Conservation (phyloP, 768 basidiomycete species). For the Hebeloma cylindrosporum region DNA sequence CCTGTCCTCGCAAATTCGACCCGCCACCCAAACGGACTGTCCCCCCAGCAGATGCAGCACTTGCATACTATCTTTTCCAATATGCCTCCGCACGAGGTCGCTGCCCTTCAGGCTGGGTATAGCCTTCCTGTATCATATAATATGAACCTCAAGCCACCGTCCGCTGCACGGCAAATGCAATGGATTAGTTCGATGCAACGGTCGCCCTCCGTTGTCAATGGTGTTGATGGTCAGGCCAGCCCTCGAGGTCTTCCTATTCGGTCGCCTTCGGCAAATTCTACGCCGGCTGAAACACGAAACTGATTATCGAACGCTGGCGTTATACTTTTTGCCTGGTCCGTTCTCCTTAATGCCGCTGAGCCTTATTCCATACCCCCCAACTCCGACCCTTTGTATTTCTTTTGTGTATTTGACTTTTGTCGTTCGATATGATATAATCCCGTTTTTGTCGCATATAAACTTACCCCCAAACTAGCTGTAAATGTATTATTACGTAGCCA, state of each 20-base stretch:
- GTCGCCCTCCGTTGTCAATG: constrained; percentile 32
- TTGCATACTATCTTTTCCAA: constrained; percentile 56
- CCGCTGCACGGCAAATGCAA: constrained; percentile 41
- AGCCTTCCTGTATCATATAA: constrained; percentile 37
- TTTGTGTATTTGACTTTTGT: no score
- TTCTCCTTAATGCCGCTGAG: no score
- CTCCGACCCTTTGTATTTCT: no score
- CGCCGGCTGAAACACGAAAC: constrained; percentile 42
- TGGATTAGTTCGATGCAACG: constrained; percentile 34
- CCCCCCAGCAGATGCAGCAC: constrained; percentile 58
- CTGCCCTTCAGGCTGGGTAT: constrained; percentile 36
- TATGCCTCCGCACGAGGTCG: constrained; percentile 39
- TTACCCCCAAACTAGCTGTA: no score
- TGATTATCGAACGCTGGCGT: no score
- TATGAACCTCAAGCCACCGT: constrained; percentile 44
- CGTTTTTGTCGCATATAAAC: no score
- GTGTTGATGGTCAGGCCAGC: constrained; percentile 17
- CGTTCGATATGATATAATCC: no score
- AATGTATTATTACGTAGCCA: no score
- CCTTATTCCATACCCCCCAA: no score
- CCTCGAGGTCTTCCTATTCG: constrained; percentile 42
- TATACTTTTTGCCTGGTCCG: no score
- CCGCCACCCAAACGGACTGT: constrained; percentile 40
- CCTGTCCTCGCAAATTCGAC: constrained; percentile 33
- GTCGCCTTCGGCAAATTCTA: constrained; percentile 58